Percentiles rank a stretch among this genome's conserved stretches.
These are phyloP conservation scores for Cryptococcus floricola DNA, from an alignment of 1,284 basidiomycete genomes.

Conservation along the genomic window DNA sequence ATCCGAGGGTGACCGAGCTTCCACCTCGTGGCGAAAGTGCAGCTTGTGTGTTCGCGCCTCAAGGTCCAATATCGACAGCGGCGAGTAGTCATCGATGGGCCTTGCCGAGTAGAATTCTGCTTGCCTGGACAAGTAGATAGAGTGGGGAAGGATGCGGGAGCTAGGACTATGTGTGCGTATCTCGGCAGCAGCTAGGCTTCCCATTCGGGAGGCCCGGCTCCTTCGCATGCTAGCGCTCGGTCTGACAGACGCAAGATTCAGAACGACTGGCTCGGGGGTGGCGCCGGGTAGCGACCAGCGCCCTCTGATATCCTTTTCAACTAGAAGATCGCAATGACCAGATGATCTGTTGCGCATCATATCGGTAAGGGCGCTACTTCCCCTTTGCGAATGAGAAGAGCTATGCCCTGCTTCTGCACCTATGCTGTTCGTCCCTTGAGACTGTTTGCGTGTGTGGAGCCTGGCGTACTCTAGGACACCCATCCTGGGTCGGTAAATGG, in stretches of 20 bases:
- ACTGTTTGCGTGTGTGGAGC: constrained; percentile 7
- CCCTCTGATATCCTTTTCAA: constrained; percentile 58
- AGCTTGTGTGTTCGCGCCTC: constrained; percentile 61
- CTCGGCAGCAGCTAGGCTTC: constrained; percentile 68
- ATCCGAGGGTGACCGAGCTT: constrained; percentile 51
- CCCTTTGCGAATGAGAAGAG: constrained; percentile 1
- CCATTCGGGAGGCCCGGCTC: not conserved
- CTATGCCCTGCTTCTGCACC: not conserved
- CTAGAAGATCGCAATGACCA: constrained; percentile 52
- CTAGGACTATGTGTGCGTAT: constrained; percentile 66
- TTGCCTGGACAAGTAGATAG: constrained; percentile 75
- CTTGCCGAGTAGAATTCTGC: constrained; percentile 67
- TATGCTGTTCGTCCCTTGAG: not conserved
- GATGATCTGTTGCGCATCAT: constrained; percentile 39
- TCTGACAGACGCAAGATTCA: not conserved
- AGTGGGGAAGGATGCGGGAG: constrained; percentile 60
- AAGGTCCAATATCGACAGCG: constrained; percentile 64
- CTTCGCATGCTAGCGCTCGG: not conserved
- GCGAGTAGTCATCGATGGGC: constrained; percentile 72
- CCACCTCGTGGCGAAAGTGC: constrained; percentile 66
- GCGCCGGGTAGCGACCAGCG: constrained; percentile 63
- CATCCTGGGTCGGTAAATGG: constrained; percentile 21
- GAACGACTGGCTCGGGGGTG: constrained; percentile 52
- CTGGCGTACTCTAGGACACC: constrained; percentile 29
- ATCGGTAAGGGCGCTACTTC: constrained; percentile 39